Base-by-base conservation (phyloP, 371 early-diverging fungal species). In the Mortierella sp. region DNA sequence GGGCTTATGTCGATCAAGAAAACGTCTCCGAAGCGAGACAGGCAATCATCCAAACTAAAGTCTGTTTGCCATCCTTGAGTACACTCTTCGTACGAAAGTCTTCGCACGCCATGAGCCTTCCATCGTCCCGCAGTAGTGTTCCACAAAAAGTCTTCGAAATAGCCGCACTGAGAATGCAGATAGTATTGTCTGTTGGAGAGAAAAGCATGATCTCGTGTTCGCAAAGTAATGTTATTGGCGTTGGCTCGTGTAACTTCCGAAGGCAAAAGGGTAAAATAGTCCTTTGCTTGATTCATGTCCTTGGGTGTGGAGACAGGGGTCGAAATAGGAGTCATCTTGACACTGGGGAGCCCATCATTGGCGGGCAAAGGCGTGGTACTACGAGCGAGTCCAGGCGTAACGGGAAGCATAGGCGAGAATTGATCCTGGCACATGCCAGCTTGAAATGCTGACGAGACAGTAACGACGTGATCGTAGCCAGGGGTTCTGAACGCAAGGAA, bases 211-310 rank as follows among this genome's bases (percentile, higher is more conserved):
- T 73, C 79, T 34, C 79, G 79, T 2, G 79, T 79, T 2, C 79
- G 65, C 29, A 79, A 69, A 5, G 79, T 79, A 35, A 79, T 79
- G 70, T 79, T 79, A 67, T 73, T 79, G 73, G 79, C 79, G 47
- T 79, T 79, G 54, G 79, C 79, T 3, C 79, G 79, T 2, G 79
- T 79, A 51, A 73, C 67, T 60, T 79, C 79, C 4, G 70, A 64
- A 17, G 79, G 74, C 64, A 68, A 62, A 29, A 73, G 43, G 13
- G 69, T 63, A 28, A 79, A 79, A 42, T 79, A 79, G n/a, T 79
- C 79, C 26, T 65, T 68, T 40, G 70, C 70, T 32, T 73, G 70
- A 23, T 37, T 40, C 40, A 54, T 61, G 31, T 73, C 70, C 34
- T 47, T 59, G 12, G 75, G 70, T 0, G 69, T 66, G 5, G 47